These are phyloP conservation scores for Cystobasidium ongulense DNA, from an alignment of 768 basidiomycete genomes.

Conservation along the genomic window DNA sequence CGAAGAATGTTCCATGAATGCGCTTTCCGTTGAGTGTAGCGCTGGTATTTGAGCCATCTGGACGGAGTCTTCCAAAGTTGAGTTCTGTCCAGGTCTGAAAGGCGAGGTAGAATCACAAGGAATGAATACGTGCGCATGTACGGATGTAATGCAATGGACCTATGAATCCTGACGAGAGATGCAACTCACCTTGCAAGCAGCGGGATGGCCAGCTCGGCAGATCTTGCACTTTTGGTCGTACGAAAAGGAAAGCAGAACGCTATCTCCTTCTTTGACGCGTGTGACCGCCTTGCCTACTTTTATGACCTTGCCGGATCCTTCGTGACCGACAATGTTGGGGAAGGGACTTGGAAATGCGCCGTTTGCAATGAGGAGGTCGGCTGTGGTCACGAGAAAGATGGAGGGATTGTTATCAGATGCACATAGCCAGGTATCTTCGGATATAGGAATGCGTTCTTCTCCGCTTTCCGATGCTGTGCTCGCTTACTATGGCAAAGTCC, in stretches of 20 bases:
- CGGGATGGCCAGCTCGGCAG: slow-evolving; percentile 35
- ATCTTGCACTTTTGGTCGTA: slow-evolving; percentile 30
- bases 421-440: not conserved
- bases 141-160: too few relatives aligned
- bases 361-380: slow-evolving; percentile 18
- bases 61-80: slow-evolving; percentile 34
- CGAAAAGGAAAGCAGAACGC: slow-evolving; percentile 35
- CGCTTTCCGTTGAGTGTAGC: slow-evolving; percentile 24
- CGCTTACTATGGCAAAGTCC: slow-evolving; percentile 37
- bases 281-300: slow-evolving; percentile 45
- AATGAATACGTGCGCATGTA: too few relatives aligned
- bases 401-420: not conserved
- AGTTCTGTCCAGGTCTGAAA: slow-evolving; percentile 13
- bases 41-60: slow-evolving; percentile 23
- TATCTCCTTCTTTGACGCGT: slow-evolving; percentile 45
- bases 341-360: slow-evolving; percentile 31
- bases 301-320: slow-evolving; percentile 39
- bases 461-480: not conserved
- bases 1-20: slow-evolving; percentile 40
- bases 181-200: slow-evolving; percentile 28
- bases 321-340: slow-evolving; percentile 36
- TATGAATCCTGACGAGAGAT: too few relatives aligned
- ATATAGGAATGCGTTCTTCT: not conserved
- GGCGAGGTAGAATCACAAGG: not conserved
- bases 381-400: not conserved